Evolutionary conservation across 2,329 filamentous ascomycete species (phyloP).

Genomic region (Tympanopsis confertula): DNA sequence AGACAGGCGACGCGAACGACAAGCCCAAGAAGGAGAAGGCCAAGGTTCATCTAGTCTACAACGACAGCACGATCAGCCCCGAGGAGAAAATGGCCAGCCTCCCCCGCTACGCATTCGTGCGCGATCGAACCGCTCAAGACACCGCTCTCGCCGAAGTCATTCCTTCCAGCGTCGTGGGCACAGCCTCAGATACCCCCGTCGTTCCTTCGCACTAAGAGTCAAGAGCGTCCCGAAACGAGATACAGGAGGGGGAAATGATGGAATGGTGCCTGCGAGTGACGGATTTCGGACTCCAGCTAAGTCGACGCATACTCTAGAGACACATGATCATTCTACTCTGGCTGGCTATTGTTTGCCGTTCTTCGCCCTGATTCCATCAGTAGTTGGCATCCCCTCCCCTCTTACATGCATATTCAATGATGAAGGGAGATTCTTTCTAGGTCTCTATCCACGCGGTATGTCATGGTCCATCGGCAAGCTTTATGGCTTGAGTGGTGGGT

Average conservation of each 20-base stretch:
- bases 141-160: background rate
- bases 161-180: background rate
- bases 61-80: conserved; percentile 46
- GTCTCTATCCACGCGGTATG: no score
- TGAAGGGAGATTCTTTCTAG: no score
- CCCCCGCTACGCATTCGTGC: conserved; percentile 48
- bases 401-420: no score
- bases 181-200: background rate
- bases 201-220: background rate
- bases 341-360: background rate
- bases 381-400: no score
- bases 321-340: background rate
- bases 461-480: no score
- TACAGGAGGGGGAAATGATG: background rate
- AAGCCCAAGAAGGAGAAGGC: conserved; percentile 35
- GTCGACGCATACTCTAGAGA: background rate
- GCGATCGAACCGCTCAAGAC: conserved; percentile 7
- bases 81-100: conserved; percentile 56
- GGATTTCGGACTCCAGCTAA: background rate
- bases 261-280: background rate
- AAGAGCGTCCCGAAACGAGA: background rate
- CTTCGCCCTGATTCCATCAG: background rate
- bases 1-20: conserved; percentile 16
- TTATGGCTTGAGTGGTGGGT: no score
- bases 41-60: conserved; percentile 43